Percentiles rank a stretch among this genome's conserved stretches.
These are phyloP conservation scores for Pleurotus salmoneostramineus DNA, from an alignment of 768 basidiomycete species.

Conservation along the genomic window DNA sequence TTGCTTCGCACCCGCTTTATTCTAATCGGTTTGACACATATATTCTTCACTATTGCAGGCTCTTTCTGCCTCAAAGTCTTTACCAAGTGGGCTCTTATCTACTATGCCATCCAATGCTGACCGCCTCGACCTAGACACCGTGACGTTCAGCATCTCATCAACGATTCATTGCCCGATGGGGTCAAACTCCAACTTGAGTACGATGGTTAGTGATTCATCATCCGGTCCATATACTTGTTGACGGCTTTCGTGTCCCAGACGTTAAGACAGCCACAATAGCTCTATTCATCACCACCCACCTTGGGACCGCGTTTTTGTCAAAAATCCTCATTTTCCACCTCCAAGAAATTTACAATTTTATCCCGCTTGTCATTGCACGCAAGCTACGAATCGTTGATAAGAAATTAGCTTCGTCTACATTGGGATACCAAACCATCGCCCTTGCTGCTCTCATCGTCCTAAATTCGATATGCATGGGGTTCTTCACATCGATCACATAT, in stretches of 20 bases:
- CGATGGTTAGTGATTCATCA: slow-evolving; percentile 7
- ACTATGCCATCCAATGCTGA: neutral
- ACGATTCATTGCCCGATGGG: slow-evolving; percentile 10
- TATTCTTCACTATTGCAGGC: slow-evolving; percentile 12
- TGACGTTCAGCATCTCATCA: slow-evolving; percentile 8
- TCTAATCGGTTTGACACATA: slow-evolving; percentile 2
- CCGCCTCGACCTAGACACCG: slow-evolving; percentile 9
- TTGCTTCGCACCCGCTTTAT: slow-evolving; percentile 9
- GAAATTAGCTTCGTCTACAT: slow-evolving; percentile 10
- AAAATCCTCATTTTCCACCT: slow-evolving; percentile 11
- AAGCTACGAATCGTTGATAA: slow-evolving; percentile 4
- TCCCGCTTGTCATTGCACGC: slow-evolving; percentile 12
- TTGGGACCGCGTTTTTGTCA: slow-evolving; percentile 8
- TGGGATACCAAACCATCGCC: slow-evolving; percentile 9
- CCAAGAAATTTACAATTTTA: slow-evolving; percentile 14
- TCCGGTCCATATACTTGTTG: neutral
- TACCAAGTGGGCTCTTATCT: slow-evolving; percentile 11
- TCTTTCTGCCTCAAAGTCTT: slow-evolving; percentile 14
- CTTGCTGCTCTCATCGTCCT: slow-evolving; percentile 7
- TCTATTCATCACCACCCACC: slow-evolving; percentile 11
- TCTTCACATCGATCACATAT: slow-evolving; percentile 13
- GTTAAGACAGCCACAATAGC: slow-evolving; percentile 12
- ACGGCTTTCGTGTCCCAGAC: slow-evolving; percentile 3
- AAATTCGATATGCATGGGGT: slow-evolving; percentile 1
- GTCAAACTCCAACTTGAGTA: slow-evolving; percentile 13